Conservation (phyloP, 2,329 filamentous ascomycete genomes). For the Colletotrichum endophyticum region DNA sequence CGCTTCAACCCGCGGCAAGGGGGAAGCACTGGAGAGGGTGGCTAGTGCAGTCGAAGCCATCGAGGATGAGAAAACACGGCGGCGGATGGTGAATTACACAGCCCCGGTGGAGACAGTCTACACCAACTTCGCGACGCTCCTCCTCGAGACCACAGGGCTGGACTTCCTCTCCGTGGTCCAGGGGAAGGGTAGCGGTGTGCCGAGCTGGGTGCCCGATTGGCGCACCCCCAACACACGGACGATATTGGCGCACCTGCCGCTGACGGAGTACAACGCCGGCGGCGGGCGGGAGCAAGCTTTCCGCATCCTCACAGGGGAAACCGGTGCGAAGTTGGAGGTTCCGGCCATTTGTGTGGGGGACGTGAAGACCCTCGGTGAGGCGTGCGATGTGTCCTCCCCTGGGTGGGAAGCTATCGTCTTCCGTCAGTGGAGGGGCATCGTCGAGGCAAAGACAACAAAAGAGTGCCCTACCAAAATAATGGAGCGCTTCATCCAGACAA, state of each 20-base stretch:
- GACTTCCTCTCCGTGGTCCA: background rate
- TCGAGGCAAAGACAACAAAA: background rate
- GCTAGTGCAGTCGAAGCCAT: background rate
- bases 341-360: background rate
- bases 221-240: background rate
- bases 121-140: background rate
- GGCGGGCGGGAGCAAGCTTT: background rate
- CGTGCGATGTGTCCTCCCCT: background rate
- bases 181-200: background rate
- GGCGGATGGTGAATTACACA: background rate
- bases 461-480: background rate
- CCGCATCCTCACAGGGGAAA: background rate
- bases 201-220: conserved; percentile 3
- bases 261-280: background rate
- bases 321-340: background rate
- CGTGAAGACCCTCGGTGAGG: background rate
- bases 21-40: background rate
- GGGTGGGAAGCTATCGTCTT: background rate
- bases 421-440: background rate
- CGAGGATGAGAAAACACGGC: background rate
- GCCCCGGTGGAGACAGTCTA: background rate
- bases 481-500: background rate
- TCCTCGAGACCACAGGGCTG: background rate
- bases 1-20: background rate
- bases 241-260: background rate